Evolutionary conservation across 768 basidiomycete genomes (phyloP).

Genomic region (Heimioporus sp.): DNA sequence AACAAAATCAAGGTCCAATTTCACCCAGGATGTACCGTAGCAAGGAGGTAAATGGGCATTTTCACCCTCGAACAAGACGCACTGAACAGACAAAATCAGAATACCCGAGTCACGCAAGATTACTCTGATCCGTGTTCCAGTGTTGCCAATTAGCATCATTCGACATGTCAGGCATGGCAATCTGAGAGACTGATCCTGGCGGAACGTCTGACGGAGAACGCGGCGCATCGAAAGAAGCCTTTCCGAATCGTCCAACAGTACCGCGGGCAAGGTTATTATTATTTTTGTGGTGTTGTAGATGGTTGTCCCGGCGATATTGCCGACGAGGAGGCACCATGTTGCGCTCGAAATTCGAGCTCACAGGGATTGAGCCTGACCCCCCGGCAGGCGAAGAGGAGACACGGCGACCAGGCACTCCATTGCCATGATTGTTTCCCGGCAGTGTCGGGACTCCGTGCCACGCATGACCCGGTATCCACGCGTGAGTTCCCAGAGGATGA

Average conservation of each 20-base stretch:
- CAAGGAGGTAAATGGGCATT: neutral
- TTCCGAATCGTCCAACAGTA: constrained; percentile 18
- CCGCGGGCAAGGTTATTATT: constrained; percentile 24
- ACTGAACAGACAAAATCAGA: constrained; percentile 14
- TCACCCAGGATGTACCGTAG: too few species aligned
- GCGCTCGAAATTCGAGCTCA: constrained; percentile 22
- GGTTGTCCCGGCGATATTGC: constrained; percentile 31
- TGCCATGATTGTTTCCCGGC: constrained; percentile 10
- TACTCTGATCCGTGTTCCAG: constrained; percentile 12
- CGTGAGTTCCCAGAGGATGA: constrained; percentile 17
- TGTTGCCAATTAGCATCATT: constrained; percentile 20
- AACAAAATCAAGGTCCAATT: too few species aligned
- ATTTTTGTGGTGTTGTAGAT: constrained; percentile 27
- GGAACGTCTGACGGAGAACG: constrained; percentile 21
- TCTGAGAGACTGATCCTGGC: constrained; percentile 6
- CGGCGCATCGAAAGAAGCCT: constrained; percentile 11
- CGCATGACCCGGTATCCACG: constrained; percentile 26
- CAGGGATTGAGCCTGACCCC: constrained; percentile 11
- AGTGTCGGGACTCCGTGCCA: constrained; percentile 23
- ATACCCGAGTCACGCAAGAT: constrained; percentile 1
- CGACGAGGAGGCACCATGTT: constrained; percentile 26
- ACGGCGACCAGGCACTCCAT: constrained; percentile 11
- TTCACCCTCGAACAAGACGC: neutral
- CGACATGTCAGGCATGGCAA: constrained; percentile 6
- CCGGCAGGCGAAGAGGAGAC: constrained; percentile 12